phyloP scores from a whole-genome alignment of 441 rosid genomes.

The Pelargonium fulgidum region DNA sequence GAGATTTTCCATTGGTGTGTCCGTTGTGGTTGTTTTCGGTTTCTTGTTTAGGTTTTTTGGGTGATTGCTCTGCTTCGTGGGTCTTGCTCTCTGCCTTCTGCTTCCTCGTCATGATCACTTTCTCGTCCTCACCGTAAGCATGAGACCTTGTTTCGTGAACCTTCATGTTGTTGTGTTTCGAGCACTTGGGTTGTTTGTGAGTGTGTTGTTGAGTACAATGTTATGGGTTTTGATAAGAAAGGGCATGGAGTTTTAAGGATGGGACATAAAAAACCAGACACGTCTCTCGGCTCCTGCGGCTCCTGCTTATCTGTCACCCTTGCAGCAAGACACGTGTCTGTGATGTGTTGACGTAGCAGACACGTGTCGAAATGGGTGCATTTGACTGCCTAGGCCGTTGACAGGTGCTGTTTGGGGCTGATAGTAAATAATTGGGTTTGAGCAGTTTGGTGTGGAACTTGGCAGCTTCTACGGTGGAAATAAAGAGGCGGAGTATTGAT shows the following conservation, averaged over 20 bases:
- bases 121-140: constrained; percentile 45
- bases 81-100: constrained; percentile 62
- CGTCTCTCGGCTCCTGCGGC: background rate
- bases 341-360: background rate
- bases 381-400: constrained; percentile 1
- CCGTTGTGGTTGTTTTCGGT: constrained; percentile 29
- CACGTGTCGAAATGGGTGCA: constrained; percentile 2
- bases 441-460: background rate
- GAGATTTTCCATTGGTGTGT: constrained; percentile 26
- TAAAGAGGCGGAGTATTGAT: background rate
- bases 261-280: background rate
- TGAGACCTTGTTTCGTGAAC: constrained; percentile 74
- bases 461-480: background rate
- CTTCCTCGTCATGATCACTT: constrained; percentile 60
- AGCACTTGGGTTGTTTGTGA: background rate
- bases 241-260: constrained; percentile 2
- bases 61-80: constrained; percentile 51
- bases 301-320: background rate
- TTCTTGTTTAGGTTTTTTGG: constrained; percentile 42
- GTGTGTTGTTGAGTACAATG: background rate
- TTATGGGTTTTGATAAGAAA: no score
- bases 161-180: constrained; percentile 21
- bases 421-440: background rate
- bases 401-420: background rate
- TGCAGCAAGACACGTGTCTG: background rate